phyloP scores from a whole-genome alignment of 768 basidiomycete species.

The Russula abietina region DNA sequence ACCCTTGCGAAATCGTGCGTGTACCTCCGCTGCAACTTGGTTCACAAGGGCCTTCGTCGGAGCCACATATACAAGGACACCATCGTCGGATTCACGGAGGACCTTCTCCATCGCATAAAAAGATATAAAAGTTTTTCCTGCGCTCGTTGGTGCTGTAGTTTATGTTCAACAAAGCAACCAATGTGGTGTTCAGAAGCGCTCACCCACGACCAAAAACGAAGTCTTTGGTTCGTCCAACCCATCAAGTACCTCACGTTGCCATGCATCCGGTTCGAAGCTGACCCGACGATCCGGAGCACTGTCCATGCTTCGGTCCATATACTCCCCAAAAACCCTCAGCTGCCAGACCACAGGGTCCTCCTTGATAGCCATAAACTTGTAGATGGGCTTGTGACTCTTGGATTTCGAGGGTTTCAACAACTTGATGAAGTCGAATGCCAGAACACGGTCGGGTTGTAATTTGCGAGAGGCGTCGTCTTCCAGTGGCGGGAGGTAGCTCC shows the following conservation, averaged over 20 bases:
- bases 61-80: slow-evolving; percentile 65
- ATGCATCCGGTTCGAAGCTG: slow-evolving; percentile 59
- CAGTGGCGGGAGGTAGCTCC: slow-evolving; percentile 33
- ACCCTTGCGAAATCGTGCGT: slow-evolving; percentile 59
- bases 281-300: slow-evolving; percentile 52
- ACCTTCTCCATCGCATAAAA: slow-evolving; percentile 78
- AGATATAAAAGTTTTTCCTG: slow-evolving; percentile 73
- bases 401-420: slow-evolving; percentile 46
- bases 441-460: slow-evolving; percentile 25
- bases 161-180: background rate
- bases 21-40: no score
- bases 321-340: slow-evolving; percentile 61
- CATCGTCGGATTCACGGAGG: slow-evolving; percentile 64
- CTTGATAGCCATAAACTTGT: slow-evolving; percentile 49
- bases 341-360: slow-evolving; percentile 62
- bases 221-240: slow-evolving; percentile 46
- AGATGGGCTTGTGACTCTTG: slow-evolving; percentile 35
- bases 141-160: slow-evolving; percentile 55
- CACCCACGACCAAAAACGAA: slow-evolving; percentile 63
- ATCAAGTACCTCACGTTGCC: no score
- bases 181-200: slow-evolving; percentile 24
- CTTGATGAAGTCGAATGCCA: slow-evolving; percentile 51
- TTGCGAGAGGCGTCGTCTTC: slow-evolving; percentile 23
- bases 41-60: slow-evolving; percentile 71
- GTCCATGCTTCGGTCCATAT: slow-evolving; percentile 70